Percentiles rank a stretch among this genome's conserved stretches.
phyloP scores from a whole-genome alignment of 768 basidiomycete species.

The Cystofilobasidium ferigula region DNA sequence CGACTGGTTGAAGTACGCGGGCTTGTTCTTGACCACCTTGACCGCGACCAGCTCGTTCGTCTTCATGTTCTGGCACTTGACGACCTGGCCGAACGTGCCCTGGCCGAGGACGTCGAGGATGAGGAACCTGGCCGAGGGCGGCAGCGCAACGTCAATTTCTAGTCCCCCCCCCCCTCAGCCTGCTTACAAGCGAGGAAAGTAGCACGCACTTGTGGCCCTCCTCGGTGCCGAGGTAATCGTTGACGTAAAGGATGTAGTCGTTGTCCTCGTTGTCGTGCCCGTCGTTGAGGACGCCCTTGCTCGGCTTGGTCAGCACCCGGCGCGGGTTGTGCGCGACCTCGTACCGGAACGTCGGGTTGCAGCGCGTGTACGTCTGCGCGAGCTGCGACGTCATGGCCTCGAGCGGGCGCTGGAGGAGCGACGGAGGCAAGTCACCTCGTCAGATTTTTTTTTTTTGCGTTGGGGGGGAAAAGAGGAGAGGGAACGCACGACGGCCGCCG shows the following conservation, averaged over 20 bases:
- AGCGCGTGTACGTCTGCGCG: slow-evolving; percentile 80
- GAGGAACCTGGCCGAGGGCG: slow-evolving; percentile 55
- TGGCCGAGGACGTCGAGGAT: slow-evolving; percentile 97
- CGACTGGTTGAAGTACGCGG: slow-evolving; percentile 97
- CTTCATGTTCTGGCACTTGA: slow-evolving; percentile 99
- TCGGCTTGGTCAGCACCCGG: slow-evolving; percentile 92
- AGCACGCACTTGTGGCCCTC: slow-evolving; percentile 79
- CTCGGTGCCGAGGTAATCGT: slow-evolving; percentile 89
- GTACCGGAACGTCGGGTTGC: slow-evolving; percentile 90
- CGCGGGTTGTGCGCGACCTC: slow-evolving; percentile 90
- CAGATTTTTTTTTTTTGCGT: neutral
- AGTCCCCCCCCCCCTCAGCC: neutral
- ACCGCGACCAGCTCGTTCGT: slow-evolving; percentile 98
- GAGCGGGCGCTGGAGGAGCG: slow-evolving; percentile 43
- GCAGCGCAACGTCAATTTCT: neutral
- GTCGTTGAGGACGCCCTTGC: slow-evolving; percentile 88
- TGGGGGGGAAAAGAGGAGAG: neutral
- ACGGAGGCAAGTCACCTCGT: neutral
- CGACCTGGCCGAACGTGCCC: slow-evolving; percentile 97
- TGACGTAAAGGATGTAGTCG: slow-evolving; percentile 98
- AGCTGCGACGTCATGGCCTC: slow-evolving; percentile 72
- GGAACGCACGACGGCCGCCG: neutral
- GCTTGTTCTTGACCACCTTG: slow-evolving; percentile 99
- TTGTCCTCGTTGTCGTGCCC: slow-evolving; percentile 98
- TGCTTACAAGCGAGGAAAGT: slow-evolving; percentile 5